phyloP scores from a whole-genome alignment of 306 rosid genomes.

The Glycine latifolia region DNA sequence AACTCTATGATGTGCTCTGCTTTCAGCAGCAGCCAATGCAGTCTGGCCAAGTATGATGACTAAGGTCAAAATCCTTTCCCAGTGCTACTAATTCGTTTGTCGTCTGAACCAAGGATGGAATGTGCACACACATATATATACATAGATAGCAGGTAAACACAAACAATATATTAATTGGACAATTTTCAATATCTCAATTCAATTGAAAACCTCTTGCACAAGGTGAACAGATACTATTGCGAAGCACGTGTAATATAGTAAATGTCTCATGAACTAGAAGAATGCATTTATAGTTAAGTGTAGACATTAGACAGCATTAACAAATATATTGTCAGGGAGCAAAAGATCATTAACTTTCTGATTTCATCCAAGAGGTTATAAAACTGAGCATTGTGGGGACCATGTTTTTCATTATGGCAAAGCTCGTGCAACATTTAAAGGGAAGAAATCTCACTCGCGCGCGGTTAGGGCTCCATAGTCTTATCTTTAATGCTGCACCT shows the following conservation, averaged over 20 bases:
- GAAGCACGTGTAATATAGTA: not conserved
- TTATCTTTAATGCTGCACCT: conserved; percentile 62
- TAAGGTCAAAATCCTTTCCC: conserved; percentile 60
- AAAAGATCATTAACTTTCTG: conserved; percentile 50
- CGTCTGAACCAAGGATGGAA: conserved; percentile 26
- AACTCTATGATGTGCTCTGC: conserved; percentile 56
- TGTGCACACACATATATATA: too few relatives aligned
- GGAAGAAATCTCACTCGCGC: conserved; percentile 61
- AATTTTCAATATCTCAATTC: not conserved
- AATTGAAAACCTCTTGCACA: not conserved
- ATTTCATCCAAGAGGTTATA: conserved; percentile 67
- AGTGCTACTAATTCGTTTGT: conserved; percentile 58
- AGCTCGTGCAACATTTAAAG: conserved; percentile 70
- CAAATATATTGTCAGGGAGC: not conserved
- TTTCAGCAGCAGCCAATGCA: conserved; percentile 67
- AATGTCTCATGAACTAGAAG: not conserved
- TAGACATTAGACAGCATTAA: not conserved
- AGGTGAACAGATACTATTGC: not conserved
- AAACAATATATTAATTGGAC: not conserved
- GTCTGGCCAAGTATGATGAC: conserved; percentile 49
- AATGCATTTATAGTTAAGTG: conserved; percentile 1
- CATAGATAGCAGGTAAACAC: not conserved
- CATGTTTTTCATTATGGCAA: conserved; percentile 60
- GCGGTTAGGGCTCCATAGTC: conserved; percentile 57
- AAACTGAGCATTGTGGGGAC: conserved; percentile 67